Evolutionary conservation across 768 basidiomycete species (phyloP), one percentile per base, ranked within the genome.

Genomic region (Amanita subjunquillea): DNA sequence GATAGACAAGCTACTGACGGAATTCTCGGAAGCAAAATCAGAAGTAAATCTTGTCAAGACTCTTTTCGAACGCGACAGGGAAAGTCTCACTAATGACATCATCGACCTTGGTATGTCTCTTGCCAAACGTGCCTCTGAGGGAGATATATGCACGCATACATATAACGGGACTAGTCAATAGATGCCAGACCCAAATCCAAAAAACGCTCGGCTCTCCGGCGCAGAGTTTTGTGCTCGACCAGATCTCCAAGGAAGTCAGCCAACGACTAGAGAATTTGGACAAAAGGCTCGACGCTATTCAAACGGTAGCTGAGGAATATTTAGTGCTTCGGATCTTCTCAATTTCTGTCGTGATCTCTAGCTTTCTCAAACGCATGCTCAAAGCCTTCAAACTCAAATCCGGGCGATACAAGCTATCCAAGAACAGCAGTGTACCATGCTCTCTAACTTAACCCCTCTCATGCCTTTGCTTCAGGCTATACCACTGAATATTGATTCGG

Each of bases 101-200:
- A 68, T 76, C 1, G 78, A 78, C 61, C 67, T 81, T 20, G 74
- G 83, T 80, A 59, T 54, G 77, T 70, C 20, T 40, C 20, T 49
- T 55, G 51, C 8, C 37, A 38, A 47, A 52, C 38, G 22, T 45
- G 40, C 42, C 48, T 43, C 50, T 48, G 30, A 40, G 29, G 25
- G 12, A 40, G n/a, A 29, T 43, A 54, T 53, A 39, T 51, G 37
- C 49, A 47, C 27, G 39, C 45, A 37, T 37, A 36, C 27, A 48
- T 25, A 48, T 34, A 13, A 9, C 17, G 13, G 51, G 22, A 20
- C 20, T 41, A 87, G 85, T 80, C 7, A 83, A 82, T 57, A 72
- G 82, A 58, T 77, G 75, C 55, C 85, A 87, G 61, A 71, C 68
- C 2, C 77, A 80, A 57, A 63, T 87, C 27, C 80, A 81, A 58